phyloP scores from a whole-genome alignment of 139 green algal species.

The Microglena sp. region DNA sequence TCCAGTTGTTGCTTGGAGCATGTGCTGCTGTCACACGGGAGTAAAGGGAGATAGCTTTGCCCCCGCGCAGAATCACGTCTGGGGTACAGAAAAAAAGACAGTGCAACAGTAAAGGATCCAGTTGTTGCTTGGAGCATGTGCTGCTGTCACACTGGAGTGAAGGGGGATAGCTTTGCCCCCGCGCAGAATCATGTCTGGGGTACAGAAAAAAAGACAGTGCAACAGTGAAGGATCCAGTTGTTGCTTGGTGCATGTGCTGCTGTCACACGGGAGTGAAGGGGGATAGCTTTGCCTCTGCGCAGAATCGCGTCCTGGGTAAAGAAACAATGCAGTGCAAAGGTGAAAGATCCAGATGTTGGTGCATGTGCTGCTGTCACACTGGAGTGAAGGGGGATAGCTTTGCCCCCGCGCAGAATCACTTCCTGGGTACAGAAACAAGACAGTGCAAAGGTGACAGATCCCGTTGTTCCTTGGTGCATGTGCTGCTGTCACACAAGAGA shows the following conservation, averaged over 20 bases:
- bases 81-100: no score
- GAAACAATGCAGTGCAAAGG: neutral
- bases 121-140: neutral
- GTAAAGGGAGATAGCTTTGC: no score
- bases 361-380: constrained; percentile 26
- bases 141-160: no score
- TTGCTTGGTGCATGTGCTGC: neutral
- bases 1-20: neutral
- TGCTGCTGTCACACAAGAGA: constrained; percentile 24
- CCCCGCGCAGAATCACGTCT: no score
- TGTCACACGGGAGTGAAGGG: no score
- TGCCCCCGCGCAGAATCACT: constrained; percentile 59
- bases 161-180: no score
- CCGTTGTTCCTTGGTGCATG: neutral
- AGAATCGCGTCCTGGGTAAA: no score
- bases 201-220: no score
- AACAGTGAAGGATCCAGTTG: neutral
- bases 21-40: no score
- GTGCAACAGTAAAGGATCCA: neutral
- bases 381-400: constrained; percentile 61
- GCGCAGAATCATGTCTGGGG: no score
- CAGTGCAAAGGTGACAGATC: neutral
- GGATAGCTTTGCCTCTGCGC: no score
- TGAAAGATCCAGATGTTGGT: neutral
- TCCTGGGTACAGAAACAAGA: constrained; percentile 60